Evolutionary conservation across 371 early-diverging fungal species (phyloP).

Genomic region (Blakeslea trispora): DNA sequence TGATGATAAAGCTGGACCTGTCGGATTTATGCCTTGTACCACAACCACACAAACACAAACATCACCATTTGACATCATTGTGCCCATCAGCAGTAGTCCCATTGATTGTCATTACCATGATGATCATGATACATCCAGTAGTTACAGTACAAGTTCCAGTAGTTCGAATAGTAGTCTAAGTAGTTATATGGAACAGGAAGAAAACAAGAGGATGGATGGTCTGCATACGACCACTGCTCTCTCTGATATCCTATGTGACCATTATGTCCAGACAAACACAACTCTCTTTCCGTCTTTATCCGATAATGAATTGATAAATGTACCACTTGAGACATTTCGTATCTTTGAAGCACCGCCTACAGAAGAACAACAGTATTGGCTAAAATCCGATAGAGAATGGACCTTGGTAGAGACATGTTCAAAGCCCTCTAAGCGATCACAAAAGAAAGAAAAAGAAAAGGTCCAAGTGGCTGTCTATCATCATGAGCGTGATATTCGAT

Average conservation of each 20-base stretch:
- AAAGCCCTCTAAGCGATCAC: slow-evolving; percentile 7
- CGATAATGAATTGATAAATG: slow-evolving; percentile 24
- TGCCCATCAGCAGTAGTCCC: slow-evolving; percentile 13
- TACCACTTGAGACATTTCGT: slow-evolving; percentile 30
- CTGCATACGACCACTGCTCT: slow-evolving; percentile 16
- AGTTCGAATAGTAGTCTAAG: not conserved
- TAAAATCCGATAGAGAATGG: slow-evolving; percentile 33
- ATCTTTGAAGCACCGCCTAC: slow-evolving; percentile 31
- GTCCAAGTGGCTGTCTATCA: not conserved
- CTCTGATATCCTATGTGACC: slow-evolving; percentile 46
- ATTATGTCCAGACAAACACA: slow-evolving; percentile 35
- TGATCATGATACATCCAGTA: slow-evolving; percentile 8
- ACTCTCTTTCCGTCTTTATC: slow-evolving; percentile 3
- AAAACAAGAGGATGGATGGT: not conserved
- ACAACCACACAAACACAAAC: slow-evolving; percentile 10
- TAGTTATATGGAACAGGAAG: slow-evolving; percentile 11
- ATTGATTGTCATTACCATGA: slow-evolving; percentile 21
- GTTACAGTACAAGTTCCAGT: slow-evolving; percentile 11
- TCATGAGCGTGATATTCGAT: slow-evolving; percentile 46
- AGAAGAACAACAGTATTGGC: slow-evolving; percentile 23
- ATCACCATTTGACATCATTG: slow-evolving; percentile 17
- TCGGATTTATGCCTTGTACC: slow-evolving; percentile 28
- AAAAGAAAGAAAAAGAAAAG: slow-evolving; percentile 5
- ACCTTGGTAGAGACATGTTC: slow-evolving; percentile 25
- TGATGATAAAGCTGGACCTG: slow-evolving; percentile 13